A percentile compares a stretch with the other conserved stretches of the same genome.
Evolutionary conservation across 306 rosid species (phyloP).

Genomic region (Lathyrus oleraceus): DNA sequence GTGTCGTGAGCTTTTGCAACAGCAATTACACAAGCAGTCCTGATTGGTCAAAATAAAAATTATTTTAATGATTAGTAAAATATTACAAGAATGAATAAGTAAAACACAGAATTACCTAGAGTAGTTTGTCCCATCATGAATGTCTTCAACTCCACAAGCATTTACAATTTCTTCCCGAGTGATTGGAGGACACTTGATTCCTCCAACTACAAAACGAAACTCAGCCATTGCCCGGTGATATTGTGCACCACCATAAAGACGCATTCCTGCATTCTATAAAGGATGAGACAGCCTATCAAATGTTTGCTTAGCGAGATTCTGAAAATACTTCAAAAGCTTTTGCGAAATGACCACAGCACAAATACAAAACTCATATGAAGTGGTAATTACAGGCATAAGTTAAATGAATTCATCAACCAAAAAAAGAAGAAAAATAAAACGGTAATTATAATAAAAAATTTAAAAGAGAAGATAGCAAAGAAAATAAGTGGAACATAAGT

Average conservation of each 20-base stretch:
- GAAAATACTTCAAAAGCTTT: constrained; percentile 11
- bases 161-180: constrained; percentile 94
- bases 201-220: constrained; percentile 96
- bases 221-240: constrained; percentile 99
- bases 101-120: constrained; percentile 62
- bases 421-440: constrained; percentile 27
- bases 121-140: constrained; percentile 97
- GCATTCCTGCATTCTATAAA: constrained; percentile 95
- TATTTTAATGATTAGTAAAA: background rate
- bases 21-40: constrained; percentile 99
- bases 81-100: constrained; percentile 12
- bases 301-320: constrained; percentile 24
- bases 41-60: constrained; percentile 40
- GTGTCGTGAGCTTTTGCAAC: constrained; percentile 97
- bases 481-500: constrained; percentile 4
- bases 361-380: constrained; percentile 11
- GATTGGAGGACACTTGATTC: constrained; percentile 95
- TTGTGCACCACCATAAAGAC: constrained; percentile 98
- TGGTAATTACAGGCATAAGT: background rate
- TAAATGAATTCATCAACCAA: constrained; percentile 16
- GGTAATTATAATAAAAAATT: background rate
- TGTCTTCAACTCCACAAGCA: constrained; percentile 99
- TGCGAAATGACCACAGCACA: constrained; percentile 4
- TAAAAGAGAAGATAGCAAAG: background rate
- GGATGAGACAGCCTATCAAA: constrained; percentile 27